Base-by-base conservation (phyloP, 83 land plant genomes). In the Isoetes engelmannii region DNA sequence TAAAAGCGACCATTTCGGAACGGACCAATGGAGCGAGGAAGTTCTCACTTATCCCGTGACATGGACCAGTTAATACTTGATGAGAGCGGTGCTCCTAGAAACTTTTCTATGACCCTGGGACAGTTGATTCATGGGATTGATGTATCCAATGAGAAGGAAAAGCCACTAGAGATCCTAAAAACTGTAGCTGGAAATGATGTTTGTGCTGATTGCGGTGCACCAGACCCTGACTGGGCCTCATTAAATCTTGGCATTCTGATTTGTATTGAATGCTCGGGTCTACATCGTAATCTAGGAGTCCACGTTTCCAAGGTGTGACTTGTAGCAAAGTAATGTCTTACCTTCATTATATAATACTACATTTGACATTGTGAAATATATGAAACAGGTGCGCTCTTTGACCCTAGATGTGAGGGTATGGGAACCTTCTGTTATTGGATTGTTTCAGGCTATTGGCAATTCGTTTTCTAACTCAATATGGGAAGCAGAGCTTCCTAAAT, bases 221-320 rank as follows among this genome's bases (percentile, higher is more conserved):
- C 90, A 47, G 97, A 92, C 15, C 97, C 97, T 4, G 97, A 92
- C 74, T 92, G 97, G 97, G 97, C 97, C 57, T 92, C 97, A 0
- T 72, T 92, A 51, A 92, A 92, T 61, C 81, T 92, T 55, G 97
- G 97, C 20, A 70, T 92, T 65, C 84, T 92, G 51, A 71, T 92
- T 44, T 92, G 97, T 56, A 92, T 92, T 66, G 97, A 92, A 72
- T 92, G 97, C 72, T 88, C 97, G 65, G 97, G 97, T 59, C 90
- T 92, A 18, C 97, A 92, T 61, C 89, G 97, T 60, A 92, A 92
- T 78, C 87, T 92, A 61, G 92, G 97, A 63, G 97, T 92, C 9
- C 97, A 92, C 50, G 76, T 92, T 75, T 92, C 97, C 15, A 92
- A 92, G 97, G 96, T 90, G 28, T 19, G 55, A 12, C 15, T 28